Evolutionary conservation across 139 green algal genomes (phyloP).

Genomic region (Chlamydomonas eustigma): DNA sequence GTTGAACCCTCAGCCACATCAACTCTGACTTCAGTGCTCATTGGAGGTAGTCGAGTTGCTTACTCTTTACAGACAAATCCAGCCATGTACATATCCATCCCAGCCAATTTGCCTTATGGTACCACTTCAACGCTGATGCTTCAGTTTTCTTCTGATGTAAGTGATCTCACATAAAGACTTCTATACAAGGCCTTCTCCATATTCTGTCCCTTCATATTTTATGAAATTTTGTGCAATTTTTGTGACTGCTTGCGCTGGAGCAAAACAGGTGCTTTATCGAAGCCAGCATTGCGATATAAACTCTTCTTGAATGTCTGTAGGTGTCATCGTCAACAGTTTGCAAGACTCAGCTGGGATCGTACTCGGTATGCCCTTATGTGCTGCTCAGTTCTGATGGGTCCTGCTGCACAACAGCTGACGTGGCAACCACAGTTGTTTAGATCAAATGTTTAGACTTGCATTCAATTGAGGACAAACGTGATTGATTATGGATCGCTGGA

Average conservation of each 20-base stretch:
- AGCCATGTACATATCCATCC: background rate
- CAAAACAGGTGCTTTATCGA: too few relatives aligned
- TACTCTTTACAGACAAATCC: background rate
- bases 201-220: too few relatives aligned
- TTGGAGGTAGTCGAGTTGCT: background rate
- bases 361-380: slow-evolving; percentile 4
- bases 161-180: too few relatives aligned
- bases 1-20: background rate
- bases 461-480: too few relatives aligned
- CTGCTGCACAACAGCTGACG: background rate
- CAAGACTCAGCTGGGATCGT: background rate
- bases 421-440: background rate
- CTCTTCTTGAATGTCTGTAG: background rate
- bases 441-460: too few relatives aligned
- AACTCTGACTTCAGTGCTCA: background rate
- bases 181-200: too few relatives aligned
- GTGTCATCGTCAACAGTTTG: background rate
- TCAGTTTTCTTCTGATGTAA: background rate
- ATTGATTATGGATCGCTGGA: too few relatives aligned
- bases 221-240: too few relatives aligned
- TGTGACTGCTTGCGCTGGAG: too few relatives aligned
- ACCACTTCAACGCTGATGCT: background rate
- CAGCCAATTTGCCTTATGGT: background rate
- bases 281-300: too few relatives aligned
- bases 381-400: background rate